Base-by-base conservation (phyloP, 306 rosid genomes). In the Mimosa pudica region DNA sequence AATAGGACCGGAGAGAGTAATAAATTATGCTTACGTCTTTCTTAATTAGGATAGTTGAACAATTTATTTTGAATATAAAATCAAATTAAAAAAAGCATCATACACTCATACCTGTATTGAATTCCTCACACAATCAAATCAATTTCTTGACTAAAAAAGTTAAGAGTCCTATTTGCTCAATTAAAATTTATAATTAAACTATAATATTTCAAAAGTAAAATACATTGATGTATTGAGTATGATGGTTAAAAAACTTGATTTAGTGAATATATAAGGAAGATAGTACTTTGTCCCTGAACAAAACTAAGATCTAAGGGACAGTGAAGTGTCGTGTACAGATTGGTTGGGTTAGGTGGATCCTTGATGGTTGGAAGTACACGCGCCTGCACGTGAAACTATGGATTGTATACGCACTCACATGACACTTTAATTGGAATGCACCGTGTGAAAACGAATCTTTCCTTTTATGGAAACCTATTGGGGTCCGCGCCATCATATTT, bases 381-480 rank as follows among this genome's bases (percentile, higher is more conserved):
- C 84, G 61, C 83, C 84, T 78, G 83, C 88, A 78, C 85, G 46
- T 87, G 84, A 76, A 35, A 12, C 14, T 74, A 70, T 24, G 46
- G 68, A 20, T 20, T 30, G 44, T 49, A 24, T 24, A 61, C 66
- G 45, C 79, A 20, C 86, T 69, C 4, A 66, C 38, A 42, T 52
- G 58, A 54, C 76, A 76, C 84, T 51, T 80, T 76, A 46, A 13
- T 18, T 35, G 52, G 51, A 81, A 77, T 51, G 16, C 52, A 17
- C 14, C n/a, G 16, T 11, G 6, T 20, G 16, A 7, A 44, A 75
- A 0, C 65, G 90, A 83, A 85, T 86, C 86, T 88, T 91, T 89
- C 93, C 82, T 61, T 85, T 83, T 74, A 69, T 71, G 80, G 88
- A 55, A 85, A 88, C 14, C 52, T 64, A 38, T 38, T 57, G 20